Evolutionary conservation across 129 eudicot genomes (phyloP), one percentile per base, ranked within the genome.

Genomic region (Arctium lappa): DNA sequence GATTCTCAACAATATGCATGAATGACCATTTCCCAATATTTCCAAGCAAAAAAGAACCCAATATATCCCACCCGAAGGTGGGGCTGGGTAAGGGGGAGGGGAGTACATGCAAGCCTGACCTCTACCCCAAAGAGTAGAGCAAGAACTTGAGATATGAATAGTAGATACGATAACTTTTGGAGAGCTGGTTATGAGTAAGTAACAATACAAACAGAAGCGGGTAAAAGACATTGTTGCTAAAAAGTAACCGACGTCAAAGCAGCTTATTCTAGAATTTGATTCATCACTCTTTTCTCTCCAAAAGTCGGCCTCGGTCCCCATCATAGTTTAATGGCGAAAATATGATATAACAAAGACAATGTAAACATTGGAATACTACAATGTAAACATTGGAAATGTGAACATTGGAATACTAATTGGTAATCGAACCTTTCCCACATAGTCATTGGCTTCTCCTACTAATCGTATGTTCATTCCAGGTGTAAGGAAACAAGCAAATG

Each of bases 391-490:
- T 22, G 27, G 68, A 6, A 60, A 60, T 60, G 30, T 60, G n/a
- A 60, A 16, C n/a, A 2, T 60, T 60, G 68, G 30, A 60, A 74
- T 39, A 78, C 44, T 36, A 74, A 79, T 37, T 66, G 80, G 36
- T 50, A 77, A 85, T 82, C 89, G 81, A 72, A 96, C 99, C 97
- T 96, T 96, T 79, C 99, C 99, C 69, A 96, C 98, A 75, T 96
- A 96, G 87, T 96, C 99, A 78, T 96, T 96, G 66, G 99, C 98
- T 89, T 96, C 99, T 82, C 99, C 99, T 31, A 96, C 79, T 79
- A 96, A 85, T 62, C 87, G 91, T 56, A 96, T 89, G 87, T 90
- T 93, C 99, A 96, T 96, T 85, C 99, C 99, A 79, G 99, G 99
- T 56, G 98, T 96, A 80, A 96, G 87, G 85, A 96, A 96, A 73